A percentile compares a stretch with the other conserved stretches of the same genome.
Conservation (phyloP, 2,329 filamentous ascomycete genomes). For the Beauveria medogensis region DNA sequence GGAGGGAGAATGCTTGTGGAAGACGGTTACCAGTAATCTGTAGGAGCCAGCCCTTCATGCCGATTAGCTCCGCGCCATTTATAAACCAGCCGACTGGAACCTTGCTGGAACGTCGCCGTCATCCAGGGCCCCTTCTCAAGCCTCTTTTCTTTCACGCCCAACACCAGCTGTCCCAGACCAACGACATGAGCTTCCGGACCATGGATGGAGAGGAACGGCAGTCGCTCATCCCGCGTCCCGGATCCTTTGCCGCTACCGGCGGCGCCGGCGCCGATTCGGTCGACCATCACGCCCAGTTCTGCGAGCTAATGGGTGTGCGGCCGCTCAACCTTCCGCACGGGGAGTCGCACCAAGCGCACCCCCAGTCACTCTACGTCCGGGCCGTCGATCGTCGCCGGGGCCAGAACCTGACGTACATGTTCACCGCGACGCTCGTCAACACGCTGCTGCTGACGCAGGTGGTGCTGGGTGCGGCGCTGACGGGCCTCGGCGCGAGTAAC, state of each 20-base stretch:
- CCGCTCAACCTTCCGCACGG: slow-evolving; percentile 13
- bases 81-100: not conserved
- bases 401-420: slow-evolving; percentile 15
- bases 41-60: not conserved
- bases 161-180: not conserved
- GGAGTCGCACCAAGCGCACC: slow-evolving; percentile 12
- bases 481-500: slow-evolving; percentile 16
- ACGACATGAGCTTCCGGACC: not conserved
- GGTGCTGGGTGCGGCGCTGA: slow-evolving; percentile 17
- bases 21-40: not conserved
- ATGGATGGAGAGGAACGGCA: slow-evolving; percentile 9
- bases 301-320: slow-evolving; percentile 14
- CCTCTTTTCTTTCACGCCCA: not conserved
- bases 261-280: not conserved
- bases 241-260: not conserved
- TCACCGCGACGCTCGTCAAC: slow-evolving; percentile 17
- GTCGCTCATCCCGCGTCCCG: slow-evolving; percentile 7
- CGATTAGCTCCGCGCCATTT: not conserved
- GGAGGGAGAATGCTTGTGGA: not conserved
- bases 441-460: slow-evolving; percentile 16
- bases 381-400: slow-evolving; percentile 12
- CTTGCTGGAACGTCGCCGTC: not conserved
- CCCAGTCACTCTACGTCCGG: slow-evolving; percentile 16
- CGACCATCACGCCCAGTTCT: slow-evolving; percentile 17
- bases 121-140: not conserved